A percentile compares a stretch with the other conserved stretches of the same genome.
Evolutionary conservation across 441 rosid species (phyloP).

Genomic region (Eruca vesicaria): DNA sequence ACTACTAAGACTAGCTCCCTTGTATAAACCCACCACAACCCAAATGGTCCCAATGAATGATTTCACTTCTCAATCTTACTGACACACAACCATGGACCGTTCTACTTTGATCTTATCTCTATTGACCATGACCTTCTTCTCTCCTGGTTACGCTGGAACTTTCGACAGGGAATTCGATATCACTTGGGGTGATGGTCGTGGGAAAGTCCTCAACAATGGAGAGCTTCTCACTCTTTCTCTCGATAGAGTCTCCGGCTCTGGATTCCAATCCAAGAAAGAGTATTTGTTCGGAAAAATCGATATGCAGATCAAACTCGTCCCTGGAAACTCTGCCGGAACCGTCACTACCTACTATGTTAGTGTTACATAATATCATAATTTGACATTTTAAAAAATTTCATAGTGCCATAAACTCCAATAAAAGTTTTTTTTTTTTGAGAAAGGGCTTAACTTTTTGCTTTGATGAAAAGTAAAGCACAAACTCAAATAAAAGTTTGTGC

Average conservation of each 20-base stretch:
- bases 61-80: slow-evolving; percentile 17
- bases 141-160: slow-evolving; percentile 35
- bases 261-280: slow-evolving; percentile 47
- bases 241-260: slow-evolving; percentile 53
- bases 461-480: too few relatives aligned
- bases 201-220: slow-evolving; percentile 46
- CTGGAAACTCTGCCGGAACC: slow-evolving; percentile 72
- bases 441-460: too few relatives aligned
- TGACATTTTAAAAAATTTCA: background rate
- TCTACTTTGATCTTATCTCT: slow-evolving; percentile 31
- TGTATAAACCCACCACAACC: slow-evolving; percentile 20
- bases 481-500: background rate
- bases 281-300: slow-evolving; percentile 50
- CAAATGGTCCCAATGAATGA: slow-evolving; percentile 30
- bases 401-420: background rate
- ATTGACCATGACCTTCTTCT: slow-evolving; percentile 8
- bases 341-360: slow-evolving; percentile 62
- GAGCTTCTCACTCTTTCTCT: slow-evolving; percentile 53
- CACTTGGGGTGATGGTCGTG: slow-evolving; percentile 60
- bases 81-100: slow-evolving; percentile 32
- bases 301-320: slow-evolving; percentile 60
- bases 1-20: slow-evolving; percentile 3
- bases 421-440: too few relatives aligned
- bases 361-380: slow-evolving; percentile 5
- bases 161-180: slow-evolving; percentile 44